Evolutionary conservation across 805 yeast species (phyloP).

Genomic region (Candida morakotiae): DNA sequence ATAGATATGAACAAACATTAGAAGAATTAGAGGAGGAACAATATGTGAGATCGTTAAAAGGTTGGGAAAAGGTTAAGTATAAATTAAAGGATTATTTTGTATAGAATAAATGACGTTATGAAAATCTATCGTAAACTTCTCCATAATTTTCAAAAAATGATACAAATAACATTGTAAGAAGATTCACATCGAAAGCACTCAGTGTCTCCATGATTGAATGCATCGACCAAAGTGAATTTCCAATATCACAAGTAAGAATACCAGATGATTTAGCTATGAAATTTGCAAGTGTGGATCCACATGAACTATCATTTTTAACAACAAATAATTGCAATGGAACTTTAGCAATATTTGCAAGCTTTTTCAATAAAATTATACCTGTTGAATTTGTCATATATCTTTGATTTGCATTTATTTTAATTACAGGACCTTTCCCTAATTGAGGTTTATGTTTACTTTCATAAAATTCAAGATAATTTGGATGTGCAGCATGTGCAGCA

Average conservation of each 20-base stretch:
- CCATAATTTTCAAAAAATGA: constrained; percentile 48
- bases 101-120: constrained; percentile 23
- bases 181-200: constrained; percentile 68
- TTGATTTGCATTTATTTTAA: constrained; percentile 92
- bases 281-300: constrained; percentile 97
- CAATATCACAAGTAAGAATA: constrained; percentile 80
- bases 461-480: constrained; percentile 75
- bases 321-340: constrained; percentile 92
- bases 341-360: constrained; percentile 59
- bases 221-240: constrained; percentile 94
- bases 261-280: constrained; percentile 85
- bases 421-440: constrained; percentile 86
- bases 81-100: constrained; percentile 24
- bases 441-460: constrained; percentile 77
- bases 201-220: constrained; percentile 92
- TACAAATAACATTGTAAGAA: constrained; percentile 57
- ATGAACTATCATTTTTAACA: constrained; percentile 88
- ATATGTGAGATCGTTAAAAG: constrained; percentile 34
- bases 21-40: constrained; percentile 44
- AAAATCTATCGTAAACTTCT: constrained; percentile 5
- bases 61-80: constrained; percentile 40
- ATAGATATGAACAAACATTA: constrained; percentile 44
- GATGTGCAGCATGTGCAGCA: constrained; percentile 97
- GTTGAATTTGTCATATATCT: constrained; percentile 92
- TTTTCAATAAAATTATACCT: constrained; percentile 75